Evolutionary conservation across 2,329 filamentous ascomycete genomes (phyloP).

Genomic region (Botrytis hyacinthi): DNA sequence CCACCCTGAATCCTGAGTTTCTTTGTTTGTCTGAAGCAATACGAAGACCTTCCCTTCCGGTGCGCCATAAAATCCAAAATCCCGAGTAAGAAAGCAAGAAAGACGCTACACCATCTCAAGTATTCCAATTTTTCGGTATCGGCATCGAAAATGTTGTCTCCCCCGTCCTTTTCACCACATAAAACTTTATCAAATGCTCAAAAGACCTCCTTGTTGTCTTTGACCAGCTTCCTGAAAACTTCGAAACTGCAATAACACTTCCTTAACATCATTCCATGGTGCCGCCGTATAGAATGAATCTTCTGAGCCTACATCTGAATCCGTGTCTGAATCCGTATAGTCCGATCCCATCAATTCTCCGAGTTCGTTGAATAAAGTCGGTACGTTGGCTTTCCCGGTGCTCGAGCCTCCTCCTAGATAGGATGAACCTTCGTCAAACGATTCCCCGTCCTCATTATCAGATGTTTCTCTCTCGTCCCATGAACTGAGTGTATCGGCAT

Average conservation of each 20-base stretch:
- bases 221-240: slow-evolving; percentile 8
- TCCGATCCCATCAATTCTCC: slow-evolving; percentile 14
- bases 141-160: neutral
- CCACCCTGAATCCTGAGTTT: neutral
- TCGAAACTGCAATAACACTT: slow-evolving; percentile 6
- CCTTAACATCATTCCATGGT: slow-evolving; percentile 14
- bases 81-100: neutral
- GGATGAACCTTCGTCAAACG: neutral
- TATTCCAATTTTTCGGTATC: neutral
- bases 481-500: slow-evolving; percentile 8
- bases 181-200: neutral
- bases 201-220: neutral
- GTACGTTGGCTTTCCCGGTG: neutral
- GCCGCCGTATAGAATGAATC: slow-evolving; percentile 19
- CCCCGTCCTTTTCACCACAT: neutral
- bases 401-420: neutral
- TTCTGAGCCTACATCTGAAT: slow-evolving; percentile 16
- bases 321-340: slow-evolving; percentile 1
- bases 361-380: slow-evolving; percentile 18
- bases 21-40: neutral
- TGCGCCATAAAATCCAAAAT: neutral
- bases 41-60: neutral
- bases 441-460: slow-evolving; percentile 11
- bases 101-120: neutral
- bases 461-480: slow-evolving; percentile 8